These are phyloP conservation scores for Brasenia schreberi DNA, from an alignment of 164 flowering plant genomes.

Conservation along the genomic window DNA sequence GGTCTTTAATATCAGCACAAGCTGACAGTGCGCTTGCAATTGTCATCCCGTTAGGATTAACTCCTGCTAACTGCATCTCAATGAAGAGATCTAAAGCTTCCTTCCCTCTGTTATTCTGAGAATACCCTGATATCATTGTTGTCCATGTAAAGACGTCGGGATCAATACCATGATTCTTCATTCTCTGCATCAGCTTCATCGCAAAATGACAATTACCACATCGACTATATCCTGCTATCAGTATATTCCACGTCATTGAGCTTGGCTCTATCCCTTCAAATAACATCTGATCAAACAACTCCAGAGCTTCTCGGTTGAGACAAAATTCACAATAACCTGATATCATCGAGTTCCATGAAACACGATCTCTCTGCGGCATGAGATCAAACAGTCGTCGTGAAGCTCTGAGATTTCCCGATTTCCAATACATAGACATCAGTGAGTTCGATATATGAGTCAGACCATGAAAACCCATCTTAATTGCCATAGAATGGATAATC, in stretches of 20 bases:
- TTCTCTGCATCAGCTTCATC: conserved; percentile 17
- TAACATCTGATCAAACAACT: conserved; percentile 14
- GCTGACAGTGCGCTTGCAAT: conserved; percentile 18
- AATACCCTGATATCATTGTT: conserved; percentile 18
- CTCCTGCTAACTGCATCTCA: conserved; percentile 13
- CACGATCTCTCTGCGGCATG: conserved; percentile 11
- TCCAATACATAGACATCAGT: conserved; percentile 17
- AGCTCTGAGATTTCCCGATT: conserved; percentile 11
- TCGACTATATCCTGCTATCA: conserved; percentile 18
- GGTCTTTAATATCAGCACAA: conserved; percentile 14
- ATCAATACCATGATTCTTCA: conserved; percentile 10
- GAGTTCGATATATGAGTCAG: conserved; percentile 13
- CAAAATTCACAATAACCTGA: conserved; percentile 14
- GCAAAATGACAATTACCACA: conserved; percentile 18
- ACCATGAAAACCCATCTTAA: conserved; percentile 7
- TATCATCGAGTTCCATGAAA: conserved; percentile 23
- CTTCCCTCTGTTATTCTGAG: conserved; percentile 14
- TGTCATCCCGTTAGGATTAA: conserved; percentile 20
- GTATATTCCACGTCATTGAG: conserved; percentile 19
- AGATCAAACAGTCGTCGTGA: conserved; percentile 12
- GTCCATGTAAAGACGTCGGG: conserved; percentile 27
- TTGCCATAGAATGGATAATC: conserved; percentile 9
- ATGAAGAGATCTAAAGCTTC: conserved; percentile 19
- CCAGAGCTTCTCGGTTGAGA: conserved; percentile 9
- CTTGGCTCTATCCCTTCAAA: conserved; percentile 15